Evolutionary conservation across 225 moss, liverwort and hornwort species (phyloP).

Genomic region (Thuidium tamariscinum): DNA sequence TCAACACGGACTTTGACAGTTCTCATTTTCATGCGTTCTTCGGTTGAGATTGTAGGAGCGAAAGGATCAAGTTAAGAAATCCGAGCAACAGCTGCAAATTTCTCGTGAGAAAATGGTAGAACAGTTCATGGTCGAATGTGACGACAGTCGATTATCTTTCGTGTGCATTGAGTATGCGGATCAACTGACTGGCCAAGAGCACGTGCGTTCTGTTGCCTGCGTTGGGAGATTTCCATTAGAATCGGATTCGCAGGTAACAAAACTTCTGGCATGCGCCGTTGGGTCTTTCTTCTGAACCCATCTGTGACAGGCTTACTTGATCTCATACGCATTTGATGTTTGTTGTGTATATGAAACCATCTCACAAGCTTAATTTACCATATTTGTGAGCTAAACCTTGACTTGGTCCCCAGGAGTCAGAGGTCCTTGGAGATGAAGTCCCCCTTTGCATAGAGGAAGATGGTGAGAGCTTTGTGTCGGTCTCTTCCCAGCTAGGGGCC

Average conservation of each 20-base stretch:
- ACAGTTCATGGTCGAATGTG: constrained; percentile 5
- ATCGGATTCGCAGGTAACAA: constrained; percentile 11
- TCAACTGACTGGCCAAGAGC: constrained; percentile 41
- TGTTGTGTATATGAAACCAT: not conserved
- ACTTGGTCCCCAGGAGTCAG: constrained; percentile 3
- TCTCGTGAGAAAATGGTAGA: constrained; percentile 29
- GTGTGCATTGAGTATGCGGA: constrained; percentile 32
- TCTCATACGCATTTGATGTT: not conserved
- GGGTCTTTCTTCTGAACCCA: not conserved
- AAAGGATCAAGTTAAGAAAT: constrained; percentile 6
- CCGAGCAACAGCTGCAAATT: constrained; percentile 16
- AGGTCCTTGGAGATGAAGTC: not conserved
- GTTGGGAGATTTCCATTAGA: constrained; percentile 5
- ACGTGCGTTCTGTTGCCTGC: constrained; percentile 22
- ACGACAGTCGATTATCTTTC: constrained; percentile 1
- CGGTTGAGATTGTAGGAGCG: constrained; percentile 19
- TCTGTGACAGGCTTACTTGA: not conserved
- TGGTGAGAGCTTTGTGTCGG: not conserved
- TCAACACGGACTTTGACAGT: not conserved
- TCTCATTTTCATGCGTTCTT: not conserved
- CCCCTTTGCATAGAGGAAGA: not conserved
- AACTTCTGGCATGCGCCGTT: not conserved
- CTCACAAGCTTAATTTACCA: not conserved
- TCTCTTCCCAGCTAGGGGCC: not conserved
- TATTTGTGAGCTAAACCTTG: not conserved